Base-by-base conservation (phyloP, 1,139 yeast species). In the Yamadazyma mexicana region DNA sequence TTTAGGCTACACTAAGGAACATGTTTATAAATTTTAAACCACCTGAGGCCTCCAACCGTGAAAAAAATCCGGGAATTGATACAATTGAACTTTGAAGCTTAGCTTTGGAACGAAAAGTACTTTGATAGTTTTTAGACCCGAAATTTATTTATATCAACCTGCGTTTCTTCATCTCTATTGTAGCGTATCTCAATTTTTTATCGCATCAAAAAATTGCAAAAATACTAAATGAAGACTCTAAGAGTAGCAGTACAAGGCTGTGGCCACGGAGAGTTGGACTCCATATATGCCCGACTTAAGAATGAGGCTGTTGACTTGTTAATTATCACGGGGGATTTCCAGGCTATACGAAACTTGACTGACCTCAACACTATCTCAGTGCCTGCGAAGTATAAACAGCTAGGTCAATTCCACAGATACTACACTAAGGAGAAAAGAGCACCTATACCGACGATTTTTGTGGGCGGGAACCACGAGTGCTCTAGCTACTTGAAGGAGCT, bases 391-490 rank as follows among this genome's bases (percentile, higher is more conserved):
- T 80, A 77, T 50, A 69, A 68, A 37, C 60, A 60, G 34, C 57
- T 88, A 50, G 96, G 96, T 0, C 96, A 89, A 53, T 92, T 92
- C 58, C 79, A 77, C 39, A 64, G 75, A 20, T 92, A 91, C 59
- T 88, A 87, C 52, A 58, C 59, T 1, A 92, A 94, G 1, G 48
- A 49, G 12, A 65, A 62, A 36, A 59, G 42, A 24, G 96, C 97
- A 0, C 96, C 97, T 0, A 72, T 84, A 2, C 61, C 81, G 32
- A 92, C 98, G 0, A 51, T 92, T 0, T 84, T 92, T 50, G 79
- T 94, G 34, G 98, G 98, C 2, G 99, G 99, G 0, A 92, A 92
- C 61, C 99, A 92, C 55, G 99, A 92, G 56, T 81, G 94, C 7
- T 85, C 94, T 42, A 78, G 82, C 45, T 87, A 86, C 58, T 55